Conservation (phyloP, 345 rosid species). For the Melastoma malabathricum region DNA sequence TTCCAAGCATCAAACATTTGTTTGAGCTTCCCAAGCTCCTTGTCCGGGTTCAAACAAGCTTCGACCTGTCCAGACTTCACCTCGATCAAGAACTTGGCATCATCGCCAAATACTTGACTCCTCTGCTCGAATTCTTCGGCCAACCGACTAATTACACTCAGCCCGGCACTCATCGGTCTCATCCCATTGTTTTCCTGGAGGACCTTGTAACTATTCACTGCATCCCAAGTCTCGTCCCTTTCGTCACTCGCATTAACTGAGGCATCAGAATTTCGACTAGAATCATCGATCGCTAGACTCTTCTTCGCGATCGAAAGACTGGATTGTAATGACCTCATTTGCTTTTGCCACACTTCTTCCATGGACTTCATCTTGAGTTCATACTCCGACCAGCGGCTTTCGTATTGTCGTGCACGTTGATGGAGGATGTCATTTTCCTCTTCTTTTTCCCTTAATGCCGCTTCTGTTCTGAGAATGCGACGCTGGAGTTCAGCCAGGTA, state of each 20-base stretch:
- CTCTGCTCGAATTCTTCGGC: slow-evolving; percentile 97
- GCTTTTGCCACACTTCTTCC: slow-evolving; percentile 99
- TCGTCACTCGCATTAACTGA: slow-evolving; percentile 76
- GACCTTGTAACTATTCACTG: slow-evolving; percentile 41
- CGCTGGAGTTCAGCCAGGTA: slow-evolving; percentile 86
- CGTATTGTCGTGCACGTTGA: slow-evolving; percentile 89
- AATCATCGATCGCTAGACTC: slow-evolving; percentile 80
- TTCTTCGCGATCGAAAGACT: slow-evolving; percentile 95
- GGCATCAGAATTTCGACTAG: slow-evolving; percentile 80
- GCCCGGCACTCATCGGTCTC: slow-evolving; percentile 75
- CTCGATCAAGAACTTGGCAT: slow-evolving; percentile 91
- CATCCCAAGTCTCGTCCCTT: slow-evolving; percentile 51
- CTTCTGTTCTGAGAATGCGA: slow-evolving; percentile 83
- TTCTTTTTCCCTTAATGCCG: slow-evolving; percentile 75
- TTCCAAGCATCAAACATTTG: slow-evolving; percentile 98
- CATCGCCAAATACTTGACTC: slow-evolving; percentile 90
- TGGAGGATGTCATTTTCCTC: slow-evolving; percentile 94
- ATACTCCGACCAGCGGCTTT: slow-evolving; percentile 92
- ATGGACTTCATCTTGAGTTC: slow-evolving; percentile 96
- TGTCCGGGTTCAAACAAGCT: slow-evolving; percentile 83
- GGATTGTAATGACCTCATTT: slow-evolving; percentile 92
- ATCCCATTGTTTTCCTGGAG: slow-evolving; percentile 59
- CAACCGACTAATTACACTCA: slow-evolving; percentile 72
- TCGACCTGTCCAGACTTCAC: slow-evolving; percentile 95
- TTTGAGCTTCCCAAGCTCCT: slow-evolving; percentile 75